A percentile compares a stretch with the other conserved stretches of the same genome.
These are phyloP conservation scores for Nicotiana attenuata DNA, from an alignment of 257 asterid species.

Conservation along the genomic window DNA sequence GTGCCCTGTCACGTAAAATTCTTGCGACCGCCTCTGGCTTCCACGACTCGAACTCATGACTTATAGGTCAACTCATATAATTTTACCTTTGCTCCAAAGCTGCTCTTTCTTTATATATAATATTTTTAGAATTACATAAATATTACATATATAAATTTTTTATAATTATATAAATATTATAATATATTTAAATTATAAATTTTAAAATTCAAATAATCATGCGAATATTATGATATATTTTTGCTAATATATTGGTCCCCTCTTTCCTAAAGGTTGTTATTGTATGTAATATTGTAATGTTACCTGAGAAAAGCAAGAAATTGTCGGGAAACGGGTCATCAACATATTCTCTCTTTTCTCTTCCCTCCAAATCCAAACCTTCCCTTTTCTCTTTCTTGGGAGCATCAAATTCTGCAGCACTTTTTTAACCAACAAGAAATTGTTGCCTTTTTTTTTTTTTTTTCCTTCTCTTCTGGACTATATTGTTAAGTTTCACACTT, in stretches of 20 bases:
- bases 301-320: constrained; percentile 16
- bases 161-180: too few species aligned
- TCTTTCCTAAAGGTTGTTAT: not conserved
- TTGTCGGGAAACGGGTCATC: constrained; percentile 38
- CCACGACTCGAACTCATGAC: too few species aligned
- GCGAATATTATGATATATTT: too few species aligned
- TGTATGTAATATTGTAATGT: not conserved
- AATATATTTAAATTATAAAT: too few species aligned
- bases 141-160: too few species aligned
- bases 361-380: constrained; percentile 64
- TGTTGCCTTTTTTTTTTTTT: constrained; percentile 2
- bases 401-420: constrained; percentile 24
- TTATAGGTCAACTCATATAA: too few species aligned
- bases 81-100: too few species aligned
- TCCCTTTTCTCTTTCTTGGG: constrained; percentile 59
- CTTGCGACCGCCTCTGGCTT: too few species aligned
- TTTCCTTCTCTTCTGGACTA: not conserved
- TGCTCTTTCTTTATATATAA: too few species aligned
- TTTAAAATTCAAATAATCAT: too few species aligned
- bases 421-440: constrained; percentile 1
- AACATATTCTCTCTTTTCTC: constrained; percentile 14
- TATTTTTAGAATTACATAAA: too few species aligned
- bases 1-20: too few species aligned
- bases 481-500: not conserved
- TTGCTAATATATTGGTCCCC: not conserved